A percentile compares a stretch with the other conserved stretches of the same genome.
These are phyloP conservation scores for Neoascochyta sp. DNA, from an alignment of 2,329 filamentous ascomycete species.

Conservation along the genomic window DNA sequence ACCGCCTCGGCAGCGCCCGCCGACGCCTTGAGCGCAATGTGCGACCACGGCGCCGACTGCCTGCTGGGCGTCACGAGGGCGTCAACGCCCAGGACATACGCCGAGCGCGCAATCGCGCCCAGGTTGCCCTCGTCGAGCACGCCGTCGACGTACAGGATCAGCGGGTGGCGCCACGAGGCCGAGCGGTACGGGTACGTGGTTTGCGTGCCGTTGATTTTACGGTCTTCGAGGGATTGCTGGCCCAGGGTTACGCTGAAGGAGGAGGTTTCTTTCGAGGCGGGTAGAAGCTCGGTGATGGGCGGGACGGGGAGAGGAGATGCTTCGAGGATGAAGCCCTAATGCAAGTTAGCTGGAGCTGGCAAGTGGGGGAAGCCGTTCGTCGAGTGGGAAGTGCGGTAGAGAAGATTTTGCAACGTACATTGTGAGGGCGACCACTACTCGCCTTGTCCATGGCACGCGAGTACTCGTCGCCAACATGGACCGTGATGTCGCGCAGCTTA, in stretches of 20 bases:
- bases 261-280: constrained; percentile 42
- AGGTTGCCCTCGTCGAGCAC: constrained; percentile 86
- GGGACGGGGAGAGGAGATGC: constrained; percentile 74
- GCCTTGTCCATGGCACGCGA: constrained; percentile 76
- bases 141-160: constrained; percentile 71
- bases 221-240: constrained; percentile 71
- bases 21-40: constrained; percentile 80
- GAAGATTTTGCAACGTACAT: too few relatives aligned
- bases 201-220: constrained; percentile 65
- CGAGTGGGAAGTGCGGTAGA: too few relatives aligned
- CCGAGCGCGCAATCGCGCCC: constrained; percentile 82
- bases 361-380: too few relatives aligned
- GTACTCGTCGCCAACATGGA: constrained; percentile 58
- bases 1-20: constrained; percentile 82
- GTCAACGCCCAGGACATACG: constrained; percentile 85
- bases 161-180: constrained; percentile 56
- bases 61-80: constrained; percentile 73
- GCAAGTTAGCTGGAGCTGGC: constrained; percentile 9
- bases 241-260: constrained; percentile 45
- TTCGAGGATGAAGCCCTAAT: constrained; percentile 73
- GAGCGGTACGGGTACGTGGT: constrained; percentile 48
- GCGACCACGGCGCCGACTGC: constrained; percentile 67
- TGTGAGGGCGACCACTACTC: constrained; percentile 78
- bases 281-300: constrained; percentile 59
- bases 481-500: constrained; percentile 26